These are phyloP conservation scores for Diplodia mutila DNA, from an alignment of 2,329 filamentous ascomycete species.

Conservation along the genomic window DNA sequence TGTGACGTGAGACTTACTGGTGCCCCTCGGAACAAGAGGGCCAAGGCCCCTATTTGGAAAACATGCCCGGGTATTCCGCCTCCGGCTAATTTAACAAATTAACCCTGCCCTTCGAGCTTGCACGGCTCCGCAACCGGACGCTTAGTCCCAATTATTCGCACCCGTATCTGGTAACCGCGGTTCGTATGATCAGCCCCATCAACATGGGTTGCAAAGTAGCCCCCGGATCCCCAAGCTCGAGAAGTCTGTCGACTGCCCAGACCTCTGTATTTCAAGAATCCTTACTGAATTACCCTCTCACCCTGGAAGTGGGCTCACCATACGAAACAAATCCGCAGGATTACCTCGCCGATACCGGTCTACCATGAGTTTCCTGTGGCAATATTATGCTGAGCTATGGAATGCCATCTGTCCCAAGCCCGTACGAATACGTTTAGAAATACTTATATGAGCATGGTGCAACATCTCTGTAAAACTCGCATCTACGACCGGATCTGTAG, in stretches of 20 bases:
- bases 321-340: neutral
- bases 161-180: neutral
- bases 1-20: neutral
- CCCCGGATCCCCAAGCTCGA: neutral
- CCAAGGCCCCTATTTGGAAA: neutral
- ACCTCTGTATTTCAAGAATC: neutral
- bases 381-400: neutral
- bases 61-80: neutral
- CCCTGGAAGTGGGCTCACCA: neutral
- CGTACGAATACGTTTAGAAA: no score
- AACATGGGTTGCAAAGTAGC: no score
- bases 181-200: neutral
- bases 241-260: neutral
- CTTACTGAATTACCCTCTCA: neutral
- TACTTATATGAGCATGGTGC: no score
- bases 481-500: no score
- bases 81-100: neutral
- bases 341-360: neutral
- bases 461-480: no score
- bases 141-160: neutral
- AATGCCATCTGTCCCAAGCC: no score
- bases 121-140: neutral
- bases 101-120: neutral
- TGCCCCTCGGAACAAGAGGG: neutral
- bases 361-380: neutral